Evolutionary conservation across 2,329 filamentous ascomycete species (phyloP).

Genomic region (Sporothrix dimorphospora): DNA sequence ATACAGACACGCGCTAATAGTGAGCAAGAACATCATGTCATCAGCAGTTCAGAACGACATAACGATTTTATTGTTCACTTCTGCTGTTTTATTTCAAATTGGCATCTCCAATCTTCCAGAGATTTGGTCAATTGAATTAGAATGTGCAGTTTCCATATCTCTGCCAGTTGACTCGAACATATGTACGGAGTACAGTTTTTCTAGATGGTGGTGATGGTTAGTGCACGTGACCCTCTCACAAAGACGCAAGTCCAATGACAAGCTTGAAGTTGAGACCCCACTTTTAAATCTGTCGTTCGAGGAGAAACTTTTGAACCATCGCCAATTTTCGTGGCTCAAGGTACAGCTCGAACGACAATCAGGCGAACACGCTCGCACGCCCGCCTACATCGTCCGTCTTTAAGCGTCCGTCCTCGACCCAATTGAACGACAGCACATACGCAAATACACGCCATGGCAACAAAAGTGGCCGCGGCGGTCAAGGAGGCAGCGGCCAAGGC

Average conservation of each 20-base stretch:
- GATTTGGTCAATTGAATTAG: no score
- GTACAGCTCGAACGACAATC: not conserved
- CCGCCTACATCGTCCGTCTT: not conserved
- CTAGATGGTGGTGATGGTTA: no score
- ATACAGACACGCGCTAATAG: not conserved
- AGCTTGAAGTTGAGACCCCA: constrained; percentile 20
- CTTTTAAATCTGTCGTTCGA: constrained; percentile 25
- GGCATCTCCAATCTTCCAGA: no score
- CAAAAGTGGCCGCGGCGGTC: constrained; percentile 43
- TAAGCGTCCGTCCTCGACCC: not conserved
- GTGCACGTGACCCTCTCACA: constrained; percentile 7
- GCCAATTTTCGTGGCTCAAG: constrained; percentile 16
- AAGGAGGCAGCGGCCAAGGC: constrained; percentile 43
- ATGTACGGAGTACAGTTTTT: no score
- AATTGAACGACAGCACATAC: not conserved
- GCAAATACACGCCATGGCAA: constrained; percentile 33
- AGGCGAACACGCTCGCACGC: not conserved
- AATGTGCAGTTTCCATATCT: no score
- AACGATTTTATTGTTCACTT: not conserved
- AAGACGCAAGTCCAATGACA: not conserved
- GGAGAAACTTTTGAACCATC: constrained; percentile 26
- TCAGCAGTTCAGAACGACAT: no score
- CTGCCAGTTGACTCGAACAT: no score
- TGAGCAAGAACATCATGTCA: not conserved
- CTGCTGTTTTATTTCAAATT: no score